Percentiles rank a stretch among this genome's conserved stretches.
These are phyloP conservation scores for Strigomonas galati DNA, from an alignment of 208 protist genomes.

Conservation along the genomic window DNA sequence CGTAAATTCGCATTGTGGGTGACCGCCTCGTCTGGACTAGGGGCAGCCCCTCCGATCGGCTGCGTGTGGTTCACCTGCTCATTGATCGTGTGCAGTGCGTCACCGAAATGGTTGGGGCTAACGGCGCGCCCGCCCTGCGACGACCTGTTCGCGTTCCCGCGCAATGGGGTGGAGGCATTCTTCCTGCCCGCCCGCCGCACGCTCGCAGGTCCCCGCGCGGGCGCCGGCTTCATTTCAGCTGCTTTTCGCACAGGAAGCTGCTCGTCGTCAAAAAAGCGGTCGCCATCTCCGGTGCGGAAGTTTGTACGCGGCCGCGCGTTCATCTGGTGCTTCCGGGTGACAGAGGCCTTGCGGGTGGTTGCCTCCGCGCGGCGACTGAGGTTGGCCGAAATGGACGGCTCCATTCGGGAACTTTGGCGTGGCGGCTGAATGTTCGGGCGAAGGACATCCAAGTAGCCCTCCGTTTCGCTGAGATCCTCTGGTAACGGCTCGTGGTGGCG, in stretches of 20 bases:
- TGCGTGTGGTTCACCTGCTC: conserved; percentile 1
- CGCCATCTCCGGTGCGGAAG: not conserved
- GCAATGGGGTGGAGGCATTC: not conserved
- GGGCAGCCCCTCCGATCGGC: not conserved
- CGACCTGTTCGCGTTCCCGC: not conserved
- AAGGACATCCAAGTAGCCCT: conserved; percentile 12
- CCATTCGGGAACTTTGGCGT: not conserved
- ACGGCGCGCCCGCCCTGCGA: conserved; percentile 1
- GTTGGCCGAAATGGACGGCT: not conserved
- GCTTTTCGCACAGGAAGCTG: not conserved
- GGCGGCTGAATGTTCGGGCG: not conserved
- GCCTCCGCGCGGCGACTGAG: not conserved
- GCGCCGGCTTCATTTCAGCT: not conserved
- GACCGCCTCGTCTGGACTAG: conserved; percentile 6
- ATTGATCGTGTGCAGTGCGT: conserved; percentile 9
- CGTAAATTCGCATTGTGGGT: conserved; percentile 29
- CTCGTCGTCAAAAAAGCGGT: not conserved
- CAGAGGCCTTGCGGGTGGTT: not conserved
- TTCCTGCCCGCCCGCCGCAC: not conserved
- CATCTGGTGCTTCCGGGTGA: not conserved
- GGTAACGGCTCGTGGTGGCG: conserved; percentile 15
- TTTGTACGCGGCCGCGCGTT: too few species aligned
- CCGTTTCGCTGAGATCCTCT: conserved; percentile 7
- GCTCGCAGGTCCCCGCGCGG: not conserved
- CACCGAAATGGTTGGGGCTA: conserved; percentile 14